Base-by-base conservation (phyloP, 805 yeast genomes). In the Kuraishia capsulata region DNA sequence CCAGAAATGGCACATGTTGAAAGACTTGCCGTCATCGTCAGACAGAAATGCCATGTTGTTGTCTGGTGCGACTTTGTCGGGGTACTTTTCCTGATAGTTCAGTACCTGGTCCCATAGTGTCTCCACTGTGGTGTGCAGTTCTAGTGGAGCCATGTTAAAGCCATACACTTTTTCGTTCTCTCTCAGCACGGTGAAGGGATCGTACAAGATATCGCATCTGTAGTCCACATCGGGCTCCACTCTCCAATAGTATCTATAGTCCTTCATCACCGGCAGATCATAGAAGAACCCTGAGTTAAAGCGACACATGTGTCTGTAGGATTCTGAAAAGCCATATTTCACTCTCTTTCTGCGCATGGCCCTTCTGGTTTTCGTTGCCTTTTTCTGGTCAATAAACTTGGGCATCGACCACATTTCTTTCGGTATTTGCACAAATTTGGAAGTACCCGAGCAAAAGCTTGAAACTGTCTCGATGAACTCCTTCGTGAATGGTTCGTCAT, bases 371-470 rank as follows among this genome's bases (percentile, higher is more conserved):
- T 55, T 50, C 4, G 63, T 65, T 24, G 81, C 77, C 44, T 57
- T 62, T 2, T 65, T 66, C 41, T 59, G 61, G 51, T 83, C 80
- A 41, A 83, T 76, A 71, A 73, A 75, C 5, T 58, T 59, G 1
- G 94, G 94, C 48, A 75, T 69, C 2, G 69, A 59, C 92, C 92
- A 83, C 43, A 76, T 79, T 25, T 72, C 73, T 14, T 51, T 41
- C 6, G 81, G 77, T 25, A 83, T 70, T 28, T 56, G 44, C 17
- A 84, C 85, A 52, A 76, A 83, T 42, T 67, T 69, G 30, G 73
- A 69, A 11, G 56, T 57, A 32, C 88, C 86, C 1, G 82, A 69
- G 26, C 78, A 67, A 31, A 70, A 50, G 18, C 65, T 65, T 14
- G 65, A 43, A 2, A 80, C 69, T 19, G 62, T 56, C 34, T 59